These are phyloP conservation scores for Termitomyces sp. DNA, from an alignment of 768 basidiomycete species.

Conservation along the genomic window DNA sequence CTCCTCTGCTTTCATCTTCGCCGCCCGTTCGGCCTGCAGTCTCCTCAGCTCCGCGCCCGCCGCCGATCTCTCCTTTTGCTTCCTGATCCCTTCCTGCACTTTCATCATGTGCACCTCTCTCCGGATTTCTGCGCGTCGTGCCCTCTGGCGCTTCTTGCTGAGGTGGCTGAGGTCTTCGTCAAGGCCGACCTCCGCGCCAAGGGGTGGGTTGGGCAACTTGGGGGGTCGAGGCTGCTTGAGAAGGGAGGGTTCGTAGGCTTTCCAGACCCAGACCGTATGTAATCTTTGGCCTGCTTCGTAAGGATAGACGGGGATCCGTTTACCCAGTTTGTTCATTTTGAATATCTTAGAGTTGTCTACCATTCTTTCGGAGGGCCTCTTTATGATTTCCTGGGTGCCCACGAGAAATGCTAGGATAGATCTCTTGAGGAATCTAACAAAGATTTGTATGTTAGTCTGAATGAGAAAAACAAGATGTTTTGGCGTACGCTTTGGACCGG, in stretches of 20 bases:
- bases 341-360: constrained; percentile 16
- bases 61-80: background rate
- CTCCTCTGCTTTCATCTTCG: too few relatives aligned
- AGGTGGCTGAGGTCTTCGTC: constrained; percentile 54
- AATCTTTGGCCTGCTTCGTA: constrained; percentile 12
- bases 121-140: constrained; percentile 42
- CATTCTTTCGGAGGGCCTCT: constrained; percentile 30
- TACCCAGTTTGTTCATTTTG: constrained; percentile 16
- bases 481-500: constrained; percentile 46
- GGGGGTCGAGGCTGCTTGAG: background rate
- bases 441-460: background rate
- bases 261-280: constrained; percentile 42
- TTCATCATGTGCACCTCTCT: constrained; percentile 38
- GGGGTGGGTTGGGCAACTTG: constrained; percentile 4
- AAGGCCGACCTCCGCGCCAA: constrained; percentile 41
- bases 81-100: constrained; percentile 19
- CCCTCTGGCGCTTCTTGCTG: constrained; percentile 48
- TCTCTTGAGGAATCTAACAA: constrained; percentile 50
- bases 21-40: background rate
- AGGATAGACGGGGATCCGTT: constrained; percentile 17
- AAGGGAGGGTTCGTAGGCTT: background rate
- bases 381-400: constrained; percentile 37
- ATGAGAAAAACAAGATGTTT: background rate
- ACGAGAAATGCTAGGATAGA: constrained; percentile 46
- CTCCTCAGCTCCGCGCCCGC: background rate